Evolutionary conservation across 768 basidiomycete species (phyloP).

Genomic region (Termitomyces sp.): DNA sequence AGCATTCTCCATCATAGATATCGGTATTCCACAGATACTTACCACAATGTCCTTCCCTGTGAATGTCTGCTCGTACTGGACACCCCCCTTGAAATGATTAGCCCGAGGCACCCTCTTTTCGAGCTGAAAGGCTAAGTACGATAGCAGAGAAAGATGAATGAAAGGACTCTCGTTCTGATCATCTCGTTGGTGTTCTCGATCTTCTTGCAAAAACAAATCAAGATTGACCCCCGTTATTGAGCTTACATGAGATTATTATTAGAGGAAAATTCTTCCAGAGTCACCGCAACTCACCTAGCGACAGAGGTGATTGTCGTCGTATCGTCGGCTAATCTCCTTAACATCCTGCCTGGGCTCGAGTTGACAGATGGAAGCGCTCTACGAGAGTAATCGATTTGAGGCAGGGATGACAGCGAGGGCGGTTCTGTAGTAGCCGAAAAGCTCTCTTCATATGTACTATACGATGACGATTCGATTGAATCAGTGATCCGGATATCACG

Average conservation of each 20-base stretch:
- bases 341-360: not conserved
- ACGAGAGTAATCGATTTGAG: not conserved
- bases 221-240: not conserved
- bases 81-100: constrained; percentile 87
- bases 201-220: not conserved
- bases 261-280: not conserved
- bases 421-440: not conserved
- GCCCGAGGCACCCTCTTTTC: constrained; percentile 86
- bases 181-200: not conserved
- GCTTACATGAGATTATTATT: not conserved
- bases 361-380: not conserved
- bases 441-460: not conserved
- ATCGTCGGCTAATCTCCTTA: constrained; percentile 3
- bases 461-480: not conserved
- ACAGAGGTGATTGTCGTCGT: not conserved
- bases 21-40: constrained; percentile 30
- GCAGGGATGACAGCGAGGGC: not conserved
- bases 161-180: not conserved
- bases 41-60: constrained; percentile 95
- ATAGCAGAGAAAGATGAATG: constrained; percentile 70
- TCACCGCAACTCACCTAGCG: not conserved
- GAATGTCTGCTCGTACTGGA: constrained; percentile 88
- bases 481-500: not conserved
- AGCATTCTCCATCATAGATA: not conserved
- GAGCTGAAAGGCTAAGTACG: constrained; percentile 84